A percentile compares a stretch with the other conserved stretches of the same genome.
These are phyloP conservation scores for Mrakia frigida DNA, from an alignment of 768 basidiomycete species.

Conservation along the genomic window DNA sequence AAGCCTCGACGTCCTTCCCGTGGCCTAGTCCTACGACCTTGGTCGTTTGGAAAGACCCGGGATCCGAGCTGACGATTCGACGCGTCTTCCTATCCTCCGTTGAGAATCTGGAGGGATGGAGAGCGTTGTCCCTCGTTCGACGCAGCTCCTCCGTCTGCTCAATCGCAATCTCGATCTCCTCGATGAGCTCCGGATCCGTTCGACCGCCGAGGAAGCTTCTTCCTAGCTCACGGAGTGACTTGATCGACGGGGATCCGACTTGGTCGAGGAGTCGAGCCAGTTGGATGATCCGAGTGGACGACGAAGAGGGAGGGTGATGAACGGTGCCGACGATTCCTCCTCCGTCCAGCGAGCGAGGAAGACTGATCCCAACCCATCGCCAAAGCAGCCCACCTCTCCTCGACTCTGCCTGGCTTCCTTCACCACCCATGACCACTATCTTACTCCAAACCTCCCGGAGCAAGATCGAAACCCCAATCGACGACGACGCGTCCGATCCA, in stretches of 20 bases:
- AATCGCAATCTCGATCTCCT: not conserved
- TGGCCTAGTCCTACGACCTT: not conserved
- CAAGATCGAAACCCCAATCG: conserved; percentile 2
- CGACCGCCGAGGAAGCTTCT: not conserved
- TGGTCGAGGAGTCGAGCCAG: conserved; percentile 18
- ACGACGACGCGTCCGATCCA: not conserved
- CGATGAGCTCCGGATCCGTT: not conserved
- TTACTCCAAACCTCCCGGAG: conserved; percentile 23
- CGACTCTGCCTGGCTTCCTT: not conserved
- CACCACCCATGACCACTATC: not conserved
- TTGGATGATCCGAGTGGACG: conserved; percentile 7
- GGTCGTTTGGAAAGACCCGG: not conserved
- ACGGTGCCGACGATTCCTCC: not conserved
- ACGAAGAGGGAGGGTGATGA: not conserved
- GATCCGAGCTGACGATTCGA: not conserved
- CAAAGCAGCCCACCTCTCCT: not conserved
- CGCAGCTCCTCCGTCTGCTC: not conserved
- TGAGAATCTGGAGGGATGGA: not conserved
- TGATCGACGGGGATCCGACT: not conserved
- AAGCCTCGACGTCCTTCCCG: not conserved
- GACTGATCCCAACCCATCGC: conserved; percentile 22
- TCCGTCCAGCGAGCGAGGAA: not conserved
- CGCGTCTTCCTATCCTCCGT: no score
- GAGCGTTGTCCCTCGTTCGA: not conserved
- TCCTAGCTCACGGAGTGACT: not conserved